Percentiles rank a stretch among this genome's conserved stretches.
Conservation (phyloP, 768 basidiomycete species). For the Lanmaoa rubissima region DNA sequence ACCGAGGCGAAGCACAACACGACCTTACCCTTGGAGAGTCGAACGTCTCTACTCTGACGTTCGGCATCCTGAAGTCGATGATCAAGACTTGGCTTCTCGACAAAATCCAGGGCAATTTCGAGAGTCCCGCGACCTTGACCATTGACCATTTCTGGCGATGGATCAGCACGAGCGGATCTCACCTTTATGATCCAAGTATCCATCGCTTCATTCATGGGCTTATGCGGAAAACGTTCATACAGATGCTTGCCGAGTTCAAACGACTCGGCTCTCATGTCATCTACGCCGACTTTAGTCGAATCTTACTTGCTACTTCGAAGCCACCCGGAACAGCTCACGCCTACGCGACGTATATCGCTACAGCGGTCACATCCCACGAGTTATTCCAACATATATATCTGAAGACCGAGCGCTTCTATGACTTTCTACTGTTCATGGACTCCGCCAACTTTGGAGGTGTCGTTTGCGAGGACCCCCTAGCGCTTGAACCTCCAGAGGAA, state of each 20-base stretch:
- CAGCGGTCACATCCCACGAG: slow-evolving; percentile 91
- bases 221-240: slow-evolving; percentile 98
- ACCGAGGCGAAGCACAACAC: slow-evolving; percentile 54
- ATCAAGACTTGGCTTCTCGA: slow-evolving; percentile 90
- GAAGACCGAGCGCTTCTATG: slow-evolving; percentile 85
- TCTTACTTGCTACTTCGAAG: slow-evolving; percentile 91
- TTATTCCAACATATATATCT: slow-evolving; percentile 93
- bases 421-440: slow-evolving; percentile 96
- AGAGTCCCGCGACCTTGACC: slow-evolving; percentile 63
- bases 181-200: slow-evolving; percentile 89
- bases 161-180: slow-evolving; percentile 82
- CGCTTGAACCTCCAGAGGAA: slow-evolving; percentile 64
- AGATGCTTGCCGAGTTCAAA: slow-evolving; percentile 94
- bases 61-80: slow-evolving; percentile 81
- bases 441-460: slow-evolving; percentile 88
- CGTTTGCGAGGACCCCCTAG: slow-evolving; percentile 76
- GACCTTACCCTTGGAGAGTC: slow-evolving; percentile 87
- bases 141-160: slow-evolving; percentile 98
- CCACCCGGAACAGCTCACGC: slow-evolving; percentile 94
- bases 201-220: slow-evolving; percentile 92
- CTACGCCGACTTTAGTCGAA: slow-evolving; percentile 88
- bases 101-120: slow-evolving; percentile 66
- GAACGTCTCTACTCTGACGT: slow-evolving; percentile 82
- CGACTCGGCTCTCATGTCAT: slow-evolving; percentile 91
- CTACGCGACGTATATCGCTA: slow-evolving; percentile 92